Evolutionary conservation across 805 yeast genomes (phyloP).

Genomic region (Sugiyamaella smithiae): DNA sequence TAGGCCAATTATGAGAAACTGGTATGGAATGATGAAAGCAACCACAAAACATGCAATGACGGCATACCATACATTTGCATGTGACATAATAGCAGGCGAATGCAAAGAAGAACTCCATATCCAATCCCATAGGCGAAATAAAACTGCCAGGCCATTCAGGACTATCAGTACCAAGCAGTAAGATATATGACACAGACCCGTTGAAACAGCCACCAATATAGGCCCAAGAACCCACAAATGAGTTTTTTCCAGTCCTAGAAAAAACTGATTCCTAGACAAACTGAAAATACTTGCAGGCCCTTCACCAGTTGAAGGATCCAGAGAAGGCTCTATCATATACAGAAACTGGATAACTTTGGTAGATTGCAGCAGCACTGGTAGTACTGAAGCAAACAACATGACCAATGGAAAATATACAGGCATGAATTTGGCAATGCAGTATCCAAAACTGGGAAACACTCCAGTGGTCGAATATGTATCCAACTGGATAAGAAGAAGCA

Average conservation of each 20-base stretch:
- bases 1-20: neutral
- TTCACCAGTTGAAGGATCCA: constrained; percentile 20
- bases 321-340: constrained; percentile 51
- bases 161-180: constrained; percentile 19
- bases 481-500: constrained; percentile 56
- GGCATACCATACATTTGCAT: neutral
- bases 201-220: constrained; percentile 47
- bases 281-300: constrained; percentile 14
- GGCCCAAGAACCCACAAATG: constrained; percentile 59
- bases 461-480: constrained; percentile 38
- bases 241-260: constrained; percentile 62
- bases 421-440: constrained; percentile 42
- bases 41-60: neutral
- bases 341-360: constrained; percentile 36
- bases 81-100: neutral
- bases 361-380: constrained; percentile 32
- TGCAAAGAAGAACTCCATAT: neutral
- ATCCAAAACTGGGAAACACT: constrained; percentile 45
- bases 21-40: neutral
- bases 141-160: neutral
- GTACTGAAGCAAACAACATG: constrained; percentile 29
- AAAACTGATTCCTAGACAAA: constrained; percentile 36
- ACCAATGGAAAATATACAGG: constrained; percentile 30
- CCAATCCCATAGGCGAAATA: neutral
- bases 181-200: constrained; percentile 42